Percentiles rank a stretch among this genome's conserved stretches.
Evolutionary conservation across 495 filamentous ascomycete genomes (phyloP).

Genomic region (Opeltia flavorubescens): DNA sequence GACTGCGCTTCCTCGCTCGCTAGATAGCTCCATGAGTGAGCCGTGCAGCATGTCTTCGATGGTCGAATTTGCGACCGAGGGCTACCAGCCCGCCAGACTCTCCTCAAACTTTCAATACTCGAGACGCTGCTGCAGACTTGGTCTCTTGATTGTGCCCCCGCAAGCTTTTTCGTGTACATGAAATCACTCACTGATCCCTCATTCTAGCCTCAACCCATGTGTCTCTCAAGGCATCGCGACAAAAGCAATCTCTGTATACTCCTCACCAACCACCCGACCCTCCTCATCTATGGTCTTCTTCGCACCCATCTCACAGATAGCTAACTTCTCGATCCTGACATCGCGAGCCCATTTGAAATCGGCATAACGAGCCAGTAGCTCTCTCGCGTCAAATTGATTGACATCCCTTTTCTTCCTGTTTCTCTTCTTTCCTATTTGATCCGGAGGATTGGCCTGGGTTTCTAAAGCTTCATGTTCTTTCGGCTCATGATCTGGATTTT

Average conservation of each 20-base stretch:
- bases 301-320: slow-evolving; percentile 69
- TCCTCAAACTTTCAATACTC: no score
- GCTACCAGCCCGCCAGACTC: neutral
- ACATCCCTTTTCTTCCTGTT: slow-evolving; percentile 11
- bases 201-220: no score
- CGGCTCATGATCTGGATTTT: slow-evolving; percentile 8
- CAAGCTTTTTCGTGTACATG: neutral
- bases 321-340: slow-evolving; percentile 45
- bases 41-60: neutral
- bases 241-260: slow-evolving; percentile 27
- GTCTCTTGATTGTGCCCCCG: no score
- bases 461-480: slow-evolving; percentile 12
- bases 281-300: slow-evolving; percentile 33
- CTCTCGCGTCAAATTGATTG: slow-evolving; percentile 34
- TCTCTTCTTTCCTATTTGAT: slow-evolving; percentile 25
- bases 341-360: slow-evolving; percentile 47
- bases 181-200: no score
- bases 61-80: neutral
- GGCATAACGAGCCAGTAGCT: slow-evolving; percentile 34
- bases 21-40: neutral
- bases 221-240: slow-evolving; percentile 6
- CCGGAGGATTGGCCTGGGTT: no score
- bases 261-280: slow-evolving; percentile 26
- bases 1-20: no score
- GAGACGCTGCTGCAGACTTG: neutral